A percentile compares a stretch with the other conserved stretches of the same genome.
Evolutionary conservation across 805 yeast genomes (phyloP).

Genomic region (Starmerella bombi): DNA sequence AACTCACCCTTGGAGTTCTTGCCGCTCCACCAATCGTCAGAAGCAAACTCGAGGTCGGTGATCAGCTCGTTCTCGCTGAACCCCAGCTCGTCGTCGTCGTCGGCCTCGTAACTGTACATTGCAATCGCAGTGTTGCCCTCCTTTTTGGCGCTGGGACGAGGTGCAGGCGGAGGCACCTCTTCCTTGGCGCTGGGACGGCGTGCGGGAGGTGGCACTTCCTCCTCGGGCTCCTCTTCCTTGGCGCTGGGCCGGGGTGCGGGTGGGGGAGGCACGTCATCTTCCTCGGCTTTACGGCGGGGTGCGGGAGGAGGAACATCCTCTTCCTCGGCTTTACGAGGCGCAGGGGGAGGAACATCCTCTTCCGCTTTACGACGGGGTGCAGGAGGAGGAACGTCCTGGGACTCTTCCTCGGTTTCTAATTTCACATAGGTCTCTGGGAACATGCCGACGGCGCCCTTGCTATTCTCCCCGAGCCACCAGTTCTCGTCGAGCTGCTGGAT

Average conservation of each 20-base stretch:
- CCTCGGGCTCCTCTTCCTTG: conserved; percentile 24
- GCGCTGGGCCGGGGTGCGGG: neutral
- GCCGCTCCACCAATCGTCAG: conserved; percentile 97
- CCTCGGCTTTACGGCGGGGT: neutral
- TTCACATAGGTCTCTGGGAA: conserved; percentile 85
- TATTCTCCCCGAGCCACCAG: conserved; percentile 83
- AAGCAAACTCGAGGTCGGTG: conserved; percentile 71
- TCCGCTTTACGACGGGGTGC: conserved; percentile 8
- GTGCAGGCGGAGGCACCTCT: conserved; percentile 17
- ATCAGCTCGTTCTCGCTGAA: conserved; percentile 77
- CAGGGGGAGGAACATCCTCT: conserved; percentile 6
- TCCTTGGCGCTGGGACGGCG: conserved; percentile 10
- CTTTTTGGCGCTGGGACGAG: conserved; percentile 10
- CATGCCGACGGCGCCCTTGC: conserved; percentile 62
- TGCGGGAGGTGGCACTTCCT: neutral
- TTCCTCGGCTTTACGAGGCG: conserved; percentile 5
- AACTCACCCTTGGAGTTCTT: conserved; percentile 52
- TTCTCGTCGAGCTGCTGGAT: conserved; percentile 62
- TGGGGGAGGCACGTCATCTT: neutral
- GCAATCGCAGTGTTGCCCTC: conserved; percentile 45
- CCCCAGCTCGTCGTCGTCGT: conserved; percentile 80
- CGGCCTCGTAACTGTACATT: conserved; percentile 71
- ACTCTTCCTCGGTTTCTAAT: conserved; percentile 19
- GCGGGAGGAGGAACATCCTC: neutral
- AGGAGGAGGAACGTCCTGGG: conserved; percentile 17